Conservation (phyloP, 176 grass and related monocot species). For the Paspalum vaginatum region DNA sequence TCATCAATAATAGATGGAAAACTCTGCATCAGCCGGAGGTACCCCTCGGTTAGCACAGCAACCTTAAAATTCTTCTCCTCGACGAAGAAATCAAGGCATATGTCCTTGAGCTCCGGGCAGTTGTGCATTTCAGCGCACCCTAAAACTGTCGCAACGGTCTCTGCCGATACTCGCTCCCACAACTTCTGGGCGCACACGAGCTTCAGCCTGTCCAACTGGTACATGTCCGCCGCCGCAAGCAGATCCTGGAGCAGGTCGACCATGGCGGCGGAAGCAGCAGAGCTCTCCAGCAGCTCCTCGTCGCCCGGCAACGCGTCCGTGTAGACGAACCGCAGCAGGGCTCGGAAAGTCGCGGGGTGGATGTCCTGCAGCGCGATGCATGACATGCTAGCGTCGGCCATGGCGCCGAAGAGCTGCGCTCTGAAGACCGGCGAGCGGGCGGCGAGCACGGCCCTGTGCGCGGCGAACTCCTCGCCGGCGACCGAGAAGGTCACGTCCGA, state of each 20-base stretch:
- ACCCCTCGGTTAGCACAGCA: conserved; percentile 31
- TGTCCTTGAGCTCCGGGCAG: conserved; percentile 42
- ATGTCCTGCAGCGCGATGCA: too few relatives aligned
- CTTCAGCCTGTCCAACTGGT: conserved; percentile 38
- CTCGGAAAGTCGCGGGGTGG: too few relatives aligned
- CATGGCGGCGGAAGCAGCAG: not conserved
- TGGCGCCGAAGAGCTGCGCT: too few relatives aligned
- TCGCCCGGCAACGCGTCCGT: not conserved
- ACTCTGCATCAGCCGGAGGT: conserved; percentile 38
- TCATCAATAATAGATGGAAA: conserved; percentile 35
- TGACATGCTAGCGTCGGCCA: too few relatives aligned
- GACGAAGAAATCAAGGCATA: conserved; percentile 43
- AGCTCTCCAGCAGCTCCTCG: not conserved
- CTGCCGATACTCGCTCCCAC: conserved; percentile 20
- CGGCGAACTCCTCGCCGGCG: conserved; percentile 33
- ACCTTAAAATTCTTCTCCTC: conserved; percentile 42
- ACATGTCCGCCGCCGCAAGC: conserved; percentile 50
- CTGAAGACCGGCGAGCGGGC: too few relatives aligned
- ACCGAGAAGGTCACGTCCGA: conserved; percentile 12
- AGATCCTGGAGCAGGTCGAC: not conserved
- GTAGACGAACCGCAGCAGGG: not conserved
- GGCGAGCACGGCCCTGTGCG: not conserved
- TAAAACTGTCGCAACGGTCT: conserved; percentile 25
- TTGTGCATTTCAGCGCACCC: conserved; percentile 38
- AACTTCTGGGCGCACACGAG: too few relatives aligned